Percentiles rank a stretch among this genome's conserved stretches.
These are phyloP conservation scores for Trichoderma harzianum DNA, from an alignment of 2,329 filamentous ascomycete species.

Conservation along the genomic window DNA sequence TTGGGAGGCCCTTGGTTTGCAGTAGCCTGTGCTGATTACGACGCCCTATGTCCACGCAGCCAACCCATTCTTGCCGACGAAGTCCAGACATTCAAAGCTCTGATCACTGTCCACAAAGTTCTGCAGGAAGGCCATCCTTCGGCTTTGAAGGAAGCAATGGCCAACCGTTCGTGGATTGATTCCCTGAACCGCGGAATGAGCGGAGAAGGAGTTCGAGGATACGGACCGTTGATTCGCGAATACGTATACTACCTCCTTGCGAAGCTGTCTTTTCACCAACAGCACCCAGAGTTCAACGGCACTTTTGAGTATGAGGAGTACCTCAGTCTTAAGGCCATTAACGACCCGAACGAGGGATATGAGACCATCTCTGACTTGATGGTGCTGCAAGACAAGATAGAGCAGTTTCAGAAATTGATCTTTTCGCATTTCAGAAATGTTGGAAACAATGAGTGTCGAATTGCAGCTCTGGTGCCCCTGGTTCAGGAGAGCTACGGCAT, in stretches of 20 bases:
- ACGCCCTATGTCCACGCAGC: slow-evolving; percentile 43
- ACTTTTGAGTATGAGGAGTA: slow-evolving; percentile 99
- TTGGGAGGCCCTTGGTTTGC: not conserved
- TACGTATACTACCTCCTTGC: slow-evolving; percentile 94
- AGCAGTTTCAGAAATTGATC: slow-evolving; percentile 96
- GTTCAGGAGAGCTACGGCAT: slow-evolving; percentile 99
- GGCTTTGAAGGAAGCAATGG: slow-evolving; percentile 82
- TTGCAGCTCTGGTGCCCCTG: slow-evolving; percentile 86
- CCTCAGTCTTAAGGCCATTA: slow-evolving; percentile 94
- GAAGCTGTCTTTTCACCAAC: slow-evolving; percentile 93
- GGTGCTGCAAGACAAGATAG: slow-evolving; percentile 96
- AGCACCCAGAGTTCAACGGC: slow-evolving; percentile 97
- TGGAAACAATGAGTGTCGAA: slow-evolving; percentile 93
- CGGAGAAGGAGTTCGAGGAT: slow-evolving; percentile 84
- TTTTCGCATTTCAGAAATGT: slow-evolving; percentile 94
- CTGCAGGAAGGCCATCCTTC: slow-evolving; percentile 93
- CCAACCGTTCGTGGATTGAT: slow-evolving; percentile 87
- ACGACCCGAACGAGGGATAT: slow-evolving; percentile 96
- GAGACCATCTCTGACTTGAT: slow-evolving; percentile 97
- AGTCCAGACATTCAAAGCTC: slow-evolving; percentile 96
- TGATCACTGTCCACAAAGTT: slow-evolving; percentile 97
- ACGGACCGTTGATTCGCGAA: slow-evolving; percentile 89
- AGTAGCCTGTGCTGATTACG: not conserved
- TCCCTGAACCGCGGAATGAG: slow-evolving; percentile 79
- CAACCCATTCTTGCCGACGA: slow-evolving; percentile 98